Base-by-base conservation (phyloP, 257 asterid genomes). In the Nicotiana tomentosiformis region DNA sequence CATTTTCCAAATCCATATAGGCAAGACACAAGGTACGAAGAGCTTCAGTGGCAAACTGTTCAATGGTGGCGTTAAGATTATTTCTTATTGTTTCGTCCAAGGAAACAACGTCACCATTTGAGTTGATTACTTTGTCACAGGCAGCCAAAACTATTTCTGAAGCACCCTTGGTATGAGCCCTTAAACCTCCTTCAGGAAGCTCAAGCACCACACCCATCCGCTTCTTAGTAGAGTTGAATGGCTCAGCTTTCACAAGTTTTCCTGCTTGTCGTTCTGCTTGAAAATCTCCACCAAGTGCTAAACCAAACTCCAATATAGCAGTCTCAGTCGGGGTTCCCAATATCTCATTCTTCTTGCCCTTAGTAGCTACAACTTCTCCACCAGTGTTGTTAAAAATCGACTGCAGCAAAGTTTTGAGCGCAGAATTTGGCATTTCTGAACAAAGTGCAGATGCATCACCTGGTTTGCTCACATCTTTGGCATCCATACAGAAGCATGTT, bases 321-420 rank as follows among this genome's bases (percentile, higher is more conserved):
- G 78, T 81, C n/a, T 81, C 84, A 66, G 84, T 81, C 26, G 84
- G 84, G 49, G 84, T 81, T 66, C 84, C 84, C 84, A 81, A 81
- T 30, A 81, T 81, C 53, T 81, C 84, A 53, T 17, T 43, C 65
- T 81, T 81, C 49, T 53, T 60, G 3, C 65, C 67, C 64, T 67
- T 81, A 33, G 53, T 32, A 51, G 8, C 77, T 20, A 81, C 84
- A 30, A 81, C 77, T 81, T 81, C 84, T 66, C 84, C 84, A 18
- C 78, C 62, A 0, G 84, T 81, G 79, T 81, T 81, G 84, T 81
- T 81, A 51, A 81, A 81, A 65, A 81, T 81, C 4, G 84, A 66
- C 20, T 81, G 78, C 66, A 81, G 76, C 77, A 81, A 70, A 17
- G 77, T 66, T 26, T 66, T 81, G 32, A 81, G 18, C 23, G 43